Evolutionary conservation across 1,139 yeast genomes (phyloP), one percentile per base, ranked within the genome.

Genomic region (Candida mesenterica): DNA sequence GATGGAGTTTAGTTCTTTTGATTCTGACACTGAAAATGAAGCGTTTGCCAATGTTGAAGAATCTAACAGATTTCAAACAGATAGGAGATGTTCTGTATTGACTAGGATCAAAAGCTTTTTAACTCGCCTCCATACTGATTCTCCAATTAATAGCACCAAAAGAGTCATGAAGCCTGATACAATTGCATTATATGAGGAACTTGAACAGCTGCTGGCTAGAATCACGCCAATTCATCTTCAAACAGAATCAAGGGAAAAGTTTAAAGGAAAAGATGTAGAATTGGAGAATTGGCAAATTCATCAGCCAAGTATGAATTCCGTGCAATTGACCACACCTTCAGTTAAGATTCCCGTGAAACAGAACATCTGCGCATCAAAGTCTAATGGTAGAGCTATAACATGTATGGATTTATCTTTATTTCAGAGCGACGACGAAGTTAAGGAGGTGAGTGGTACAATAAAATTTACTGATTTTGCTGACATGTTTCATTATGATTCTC

Each of bases 381-480:
- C 22, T 19, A 19, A 19, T 6, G 22, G 9, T 9, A 19, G 9
- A 19, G 6, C 9, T 6, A 19, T 6, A 6, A 19, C 6, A 9
- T 6, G 22, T 9, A 19, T 19, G 6, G 22, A 19, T 19, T 6
- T 19, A 19, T 19, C 22, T 19, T 19, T 19, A 9, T 19, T 19
- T 9, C 22, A 19, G 22, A 9, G 9, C 6, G 22, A 6, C 6
- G 22, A 19, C 22, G 22, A 19, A 19, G 6, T 9, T 19, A 9
- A 9, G 8, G 23, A 28, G 9, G 15, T 9, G n/a, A 5, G 13
- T 25, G 34, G 33, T 3, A 34, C 44, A 1, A 43, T 51, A 9
- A 42, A 38, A 25, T 53, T 51, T 38, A 39, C 42, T 24, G 34
- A 41, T 5, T 44, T 38, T 33, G 55, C 50, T 17, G 49, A 48